phyloP scores from a whole-genome alignment of 116 monocot species.

The Dioscorea cayenensis region DNA sequence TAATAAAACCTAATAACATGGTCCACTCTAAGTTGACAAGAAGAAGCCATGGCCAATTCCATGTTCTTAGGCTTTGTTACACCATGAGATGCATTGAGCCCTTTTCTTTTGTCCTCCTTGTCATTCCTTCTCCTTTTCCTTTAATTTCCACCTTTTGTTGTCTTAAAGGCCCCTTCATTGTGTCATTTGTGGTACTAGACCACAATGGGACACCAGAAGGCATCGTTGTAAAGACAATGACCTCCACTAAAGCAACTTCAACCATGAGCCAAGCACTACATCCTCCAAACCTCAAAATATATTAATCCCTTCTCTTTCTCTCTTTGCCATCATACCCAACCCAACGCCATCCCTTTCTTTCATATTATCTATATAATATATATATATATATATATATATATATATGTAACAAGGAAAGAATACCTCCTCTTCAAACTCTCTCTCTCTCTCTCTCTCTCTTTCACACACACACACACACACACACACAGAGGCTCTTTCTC shows the following conservation, averaged over 20 bases:
- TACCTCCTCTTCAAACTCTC: constrained; percentile 2
- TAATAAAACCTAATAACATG: too few species aligned
- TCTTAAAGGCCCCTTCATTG: neutral
- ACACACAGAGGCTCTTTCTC: neutral
- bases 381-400: too few species aligned
- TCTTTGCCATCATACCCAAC: constrained; percentile 20
- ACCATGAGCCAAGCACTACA: constrained; percentile 35
- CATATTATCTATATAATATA: too few species aligned
- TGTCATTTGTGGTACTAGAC: constrained; percentile 2
- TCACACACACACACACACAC: too few species aligned
- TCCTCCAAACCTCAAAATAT: neutral
- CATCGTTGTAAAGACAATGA: constrained; percentile 50
- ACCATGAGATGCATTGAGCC: too few species aligned
- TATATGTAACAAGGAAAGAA: neutral
- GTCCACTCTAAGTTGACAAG: too few species aligned
- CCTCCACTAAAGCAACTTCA: constrained; percentile 2
- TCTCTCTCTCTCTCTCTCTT: constrained; percentile 2
- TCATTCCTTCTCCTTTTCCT: neutral
- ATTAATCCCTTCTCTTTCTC: constrained; percentile 5
- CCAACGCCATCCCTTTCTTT: constrained; percentile 10
- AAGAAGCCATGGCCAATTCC: too few species aligned
- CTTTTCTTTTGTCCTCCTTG: too few species aligned
- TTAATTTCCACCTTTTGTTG: neutral
- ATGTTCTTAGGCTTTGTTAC: too few species aligned
- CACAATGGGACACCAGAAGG: constrained; percentile 9